Evolutionary conservation across 2,329 filamentous ascomycete genomes (phyloP).

Genomic region (Teratosphaeria viscida): DNA sequence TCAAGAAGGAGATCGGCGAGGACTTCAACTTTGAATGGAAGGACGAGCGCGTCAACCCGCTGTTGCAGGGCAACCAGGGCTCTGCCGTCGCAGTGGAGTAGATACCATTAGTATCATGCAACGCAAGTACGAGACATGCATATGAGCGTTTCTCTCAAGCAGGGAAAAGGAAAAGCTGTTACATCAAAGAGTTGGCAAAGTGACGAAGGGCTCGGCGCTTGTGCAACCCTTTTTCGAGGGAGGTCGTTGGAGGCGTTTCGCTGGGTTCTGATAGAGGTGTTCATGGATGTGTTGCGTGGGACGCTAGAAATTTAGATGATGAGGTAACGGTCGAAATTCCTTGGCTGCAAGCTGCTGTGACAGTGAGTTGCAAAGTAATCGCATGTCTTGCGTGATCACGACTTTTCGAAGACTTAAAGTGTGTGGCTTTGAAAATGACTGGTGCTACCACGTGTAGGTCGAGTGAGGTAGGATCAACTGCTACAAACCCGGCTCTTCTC

Average conservation of each 20-base stretch:
- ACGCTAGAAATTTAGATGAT: not conserved
- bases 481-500: too few relatives aligned
- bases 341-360: too few relatives aligned
- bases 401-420: too few relatives aligned
- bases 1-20: conserved; percentile 59
- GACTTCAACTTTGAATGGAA: conserved; percentile 63
- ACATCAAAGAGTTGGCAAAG: not conserved
- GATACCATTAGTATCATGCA: not conserved
- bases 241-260: not conserved
- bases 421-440: not conserved
- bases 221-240: not conserved
- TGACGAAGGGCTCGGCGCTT: not conserved
- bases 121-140: not conserved
- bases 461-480: too few relatives aligned
- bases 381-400: too few relatives aligned
- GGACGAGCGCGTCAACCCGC: conserved; percentile 60
- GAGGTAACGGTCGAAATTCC: not conserved
- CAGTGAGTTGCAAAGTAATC: too few relatives aligned
- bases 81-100: conserved; percentile 14
- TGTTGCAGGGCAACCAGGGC: conserved; percentile 29
- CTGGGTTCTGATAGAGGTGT: not conserved
- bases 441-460: too few relatives aligned
- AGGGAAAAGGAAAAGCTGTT: not conserved
- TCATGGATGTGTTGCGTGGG: too few relatives aligned
- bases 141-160: not conserved